Conservation (phyloP, 768 basidiomycete species). For the Calocera viscosa region DNA sequence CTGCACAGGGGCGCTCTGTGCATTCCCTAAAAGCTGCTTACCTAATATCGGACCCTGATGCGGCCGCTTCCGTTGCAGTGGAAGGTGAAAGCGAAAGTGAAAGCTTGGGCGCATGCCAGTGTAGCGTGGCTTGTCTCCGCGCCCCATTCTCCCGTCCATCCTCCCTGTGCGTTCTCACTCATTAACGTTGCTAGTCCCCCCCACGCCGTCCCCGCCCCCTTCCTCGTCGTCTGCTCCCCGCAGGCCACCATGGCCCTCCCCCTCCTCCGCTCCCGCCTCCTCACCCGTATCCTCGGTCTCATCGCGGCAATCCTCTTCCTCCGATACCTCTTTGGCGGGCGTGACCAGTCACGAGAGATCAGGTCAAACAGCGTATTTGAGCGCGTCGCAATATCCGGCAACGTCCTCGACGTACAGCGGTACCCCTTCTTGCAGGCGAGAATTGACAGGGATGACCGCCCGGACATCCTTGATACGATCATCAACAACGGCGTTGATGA, state of each 20-base stretch:
- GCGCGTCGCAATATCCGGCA: conserved; percentile 51
- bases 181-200: neutral
- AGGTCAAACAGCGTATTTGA: conserved; percentile 51
- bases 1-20: too few relatives aligned
- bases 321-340: conserved; percentile 21
- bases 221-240: conserved; percentile 9
- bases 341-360: conserved; percentile 31
- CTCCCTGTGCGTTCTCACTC: neutral
- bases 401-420: conserved; percentile 74
- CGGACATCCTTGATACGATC: conserved; percentile 65
- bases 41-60: too few relatives aligned
- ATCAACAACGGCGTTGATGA: conserved; percentile 67
- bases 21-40: too few relatives aligned
- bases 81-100: too few relatives aligned
- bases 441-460: conserved; percentile 72
- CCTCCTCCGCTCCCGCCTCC: conserved; percentile 12
- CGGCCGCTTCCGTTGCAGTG: too few relatives aligned
- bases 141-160: too few relatives aligned
- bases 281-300: conserved; percentile 5
- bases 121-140: too few relatives aligned
- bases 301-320: conserved; percentile 16
- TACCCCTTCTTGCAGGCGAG: conserved; percentile 80
- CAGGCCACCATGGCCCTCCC: conserved; percentile 23
- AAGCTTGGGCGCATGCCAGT: too few relatives aligned
- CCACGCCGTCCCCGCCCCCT: neutral